A percentile compares a stretch with the other conserved stretches of the same genome.
These are phyloP conservation scores for Xylaria hypoxylon DNA, from an alignment of 2,329 filamentous ascomycete genomes.

Conservation along the genomic window DNA sequence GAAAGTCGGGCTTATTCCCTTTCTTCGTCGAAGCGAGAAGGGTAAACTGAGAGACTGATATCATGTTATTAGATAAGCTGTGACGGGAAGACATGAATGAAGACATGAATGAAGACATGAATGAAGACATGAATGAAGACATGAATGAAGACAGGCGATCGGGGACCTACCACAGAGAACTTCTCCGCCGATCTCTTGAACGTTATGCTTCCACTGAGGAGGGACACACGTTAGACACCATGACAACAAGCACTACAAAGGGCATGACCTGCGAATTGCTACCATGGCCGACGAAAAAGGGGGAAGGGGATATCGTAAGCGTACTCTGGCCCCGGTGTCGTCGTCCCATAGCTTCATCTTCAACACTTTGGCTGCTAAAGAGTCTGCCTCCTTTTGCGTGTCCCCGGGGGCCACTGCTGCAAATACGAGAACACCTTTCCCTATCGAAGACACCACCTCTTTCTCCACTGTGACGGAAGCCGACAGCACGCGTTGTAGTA, in stretches of 20 bases:
- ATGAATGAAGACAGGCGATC: slow-evolving; percentile 7
- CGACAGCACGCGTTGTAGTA: slow-evolving; percentile 92
- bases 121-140: slow-evolving; percentile 18
- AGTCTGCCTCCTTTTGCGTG: slow-evolving; percentile 86
- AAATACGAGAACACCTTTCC: slow-evolving; percentile 88
- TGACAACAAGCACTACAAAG: slow-evolving; percentile 1
- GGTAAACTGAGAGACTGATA: slow-evolving; percentile 93
- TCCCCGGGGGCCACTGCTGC: slow-evolving; percentile 92
- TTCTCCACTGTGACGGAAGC: slow-evolving; percentile 96
- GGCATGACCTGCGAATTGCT: slow-evolving; percentile 1
- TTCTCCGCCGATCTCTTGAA: slow-evolving; percentile 89
- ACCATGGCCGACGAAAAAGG: neutral
- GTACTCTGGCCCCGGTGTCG: slow-evolving; percentile 74
- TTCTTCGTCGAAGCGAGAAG: slow-evolving; percentile 94
- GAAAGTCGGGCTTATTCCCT: slow-evolving; percentile 94
- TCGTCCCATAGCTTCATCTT: slow-evolving; percentile 95
- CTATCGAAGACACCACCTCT: slow-evolving; percentile 89
- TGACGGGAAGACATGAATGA: neutral
- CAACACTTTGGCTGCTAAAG: slow-evolving; percentile 84
- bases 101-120: slow-evolving; percentile 15
- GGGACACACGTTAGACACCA: slow-evolving; percentile 37
- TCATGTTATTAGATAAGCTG: slow-evolving; percentile 23
- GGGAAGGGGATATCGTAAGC: slow-evolving; percentile 37
- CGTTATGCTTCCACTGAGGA: slow-evolving; percentile 85
- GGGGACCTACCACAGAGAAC: slow-evolving; percentile 83